Percentiles rank a stretch among this genome's conserved stretches.
Evolutionary conservation across 1,284 basidiomycete genomes (phyloP).

Genomic region (Ceratobasidium sp.): DNA sequence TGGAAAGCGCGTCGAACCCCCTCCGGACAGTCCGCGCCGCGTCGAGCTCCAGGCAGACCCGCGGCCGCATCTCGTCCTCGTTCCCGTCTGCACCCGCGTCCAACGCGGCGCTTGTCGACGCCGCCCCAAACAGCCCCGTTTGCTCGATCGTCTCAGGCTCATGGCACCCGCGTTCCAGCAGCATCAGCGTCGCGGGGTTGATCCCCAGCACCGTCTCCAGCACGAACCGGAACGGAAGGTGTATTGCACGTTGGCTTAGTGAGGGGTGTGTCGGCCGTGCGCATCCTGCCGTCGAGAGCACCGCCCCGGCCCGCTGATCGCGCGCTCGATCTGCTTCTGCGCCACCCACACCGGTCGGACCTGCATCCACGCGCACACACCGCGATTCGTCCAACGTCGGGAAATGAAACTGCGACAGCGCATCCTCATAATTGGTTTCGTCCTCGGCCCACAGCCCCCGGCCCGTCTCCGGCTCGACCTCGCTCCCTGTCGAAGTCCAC

Average conservation of each 20-base stretch:
- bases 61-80: slow-evolving; percentile 12
- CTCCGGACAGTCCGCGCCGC: slow-evolving; percentile 3
- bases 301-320: slow-evolving; percentile 10
- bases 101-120: background rate
- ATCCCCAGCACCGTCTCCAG: slow-evolving; percentile 38
- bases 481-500: slow-evolving; percentile 37
- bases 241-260: slow-evolving; percentile 20
- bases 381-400: slow-evolving; percentile 34
- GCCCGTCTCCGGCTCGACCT: background rate
- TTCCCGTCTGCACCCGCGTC: background rate
- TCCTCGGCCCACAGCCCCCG: slow-evolving; percentile 15
- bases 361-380: background rate
- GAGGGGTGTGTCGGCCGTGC: slow-evolving; percentile 32
- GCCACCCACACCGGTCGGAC: background rate
- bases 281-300: background rate
- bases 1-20: background rate
- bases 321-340: slow-evolving; percentile 1
- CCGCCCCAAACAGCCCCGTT: slow-evolving; percentile 40
- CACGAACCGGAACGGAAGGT: slow-evolving; percentile 38
- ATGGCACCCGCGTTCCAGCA: slow-evolving; percentile 37
- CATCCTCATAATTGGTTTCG: slow-evolving; percentile 35
- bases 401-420: slow-evolving; percentile 41
- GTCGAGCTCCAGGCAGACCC: slow-evolving; percentile 15
- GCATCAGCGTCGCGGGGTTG: slow-evolving; percentile 28
- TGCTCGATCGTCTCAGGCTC: slow-evolving; percentile 33